Evolutionary conservation across 164 flowering plant species (phyloP), one percentile per base, ranked within the genome.

Genomic region (Protea cynaroides): DNA sequence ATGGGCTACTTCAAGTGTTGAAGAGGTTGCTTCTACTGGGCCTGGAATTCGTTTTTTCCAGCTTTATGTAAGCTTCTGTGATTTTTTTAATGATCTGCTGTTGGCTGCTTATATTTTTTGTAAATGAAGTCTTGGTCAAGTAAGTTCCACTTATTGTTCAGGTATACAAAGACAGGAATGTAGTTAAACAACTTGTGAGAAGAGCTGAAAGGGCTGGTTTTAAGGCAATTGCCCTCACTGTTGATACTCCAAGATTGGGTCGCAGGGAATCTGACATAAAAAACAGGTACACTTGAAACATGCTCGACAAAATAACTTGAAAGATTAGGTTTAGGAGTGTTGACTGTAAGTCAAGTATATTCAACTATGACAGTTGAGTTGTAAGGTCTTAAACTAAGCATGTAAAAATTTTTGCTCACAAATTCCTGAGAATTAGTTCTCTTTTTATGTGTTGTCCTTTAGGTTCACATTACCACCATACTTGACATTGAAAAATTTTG

Each of bases 1-100:
- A 57, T 80, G 83, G 86, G 80, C 86, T 19, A 82, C 86, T 38
- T 84, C 84, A 8, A 80, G 82, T 67, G 83, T 84, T 43, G 88
- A 84, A 68, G 88, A 84, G 75, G 88, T 82, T 68, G 88, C 83
- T 71, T 82, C 88, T 69, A 84, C 86, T 25, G 86, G 88, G 69
- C 80, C 84, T 49, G 86, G 84, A 61, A 82, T 80, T 66, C 83
- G 86, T 5, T 84, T 84, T 72, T 84, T 84, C 77, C 88, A 84
- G 79, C 88, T 84, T 68, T 84, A 80, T 78, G 88, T 84, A 69
- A 76, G 80, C 51, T 63, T 25, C 19, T 19, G 12, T 24, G 21
- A 5, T 29, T 51, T 59, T 58, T 25, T 22, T 61, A 18, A 12
- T 19, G 7, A 0, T n/a, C 54, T 14, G 47, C 19, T 24, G 46